Percentiles rank a stretch among this genome's conserved stretches.
Evolutionary conservation across 208 protist genomes (phyloP).

Genomic region (Leishmania guyanensis): DNA sequence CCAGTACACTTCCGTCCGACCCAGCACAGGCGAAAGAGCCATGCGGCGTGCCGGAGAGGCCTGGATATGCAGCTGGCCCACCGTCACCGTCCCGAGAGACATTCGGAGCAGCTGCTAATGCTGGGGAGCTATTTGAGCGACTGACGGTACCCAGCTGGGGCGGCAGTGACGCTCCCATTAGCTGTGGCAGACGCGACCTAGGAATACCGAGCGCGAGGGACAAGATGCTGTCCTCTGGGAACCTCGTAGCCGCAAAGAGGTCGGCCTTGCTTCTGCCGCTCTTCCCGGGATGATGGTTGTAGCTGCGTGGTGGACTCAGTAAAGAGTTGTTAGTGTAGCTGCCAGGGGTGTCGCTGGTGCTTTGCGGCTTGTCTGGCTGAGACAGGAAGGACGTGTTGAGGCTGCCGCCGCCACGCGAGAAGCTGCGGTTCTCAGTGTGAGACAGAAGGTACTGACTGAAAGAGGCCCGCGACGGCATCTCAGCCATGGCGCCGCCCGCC

Average conservation of each 20-base stretch:
- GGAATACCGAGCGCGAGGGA: constrained; percentile 40
- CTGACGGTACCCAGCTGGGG: constrained; percentile 1
- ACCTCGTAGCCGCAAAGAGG: neutral
- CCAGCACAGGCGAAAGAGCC: neutral
- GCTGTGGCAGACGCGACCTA: constrained; percentile 16
- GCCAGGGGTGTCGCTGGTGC: neutral
- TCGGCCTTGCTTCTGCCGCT: neutral
- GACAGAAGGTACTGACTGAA: constrained; percentile 40
- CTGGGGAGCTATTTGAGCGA: neutral
- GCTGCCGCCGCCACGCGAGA: constrained; percentile 18
- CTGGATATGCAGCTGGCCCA: neutral
- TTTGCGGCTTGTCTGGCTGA: neutral
- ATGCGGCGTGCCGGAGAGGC: neutral
- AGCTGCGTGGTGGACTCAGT: neutral
- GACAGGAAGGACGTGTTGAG: constrained; percentile 7
- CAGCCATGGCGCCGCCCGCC: neutral
- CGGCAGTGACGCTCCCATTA: constrained; percentile 14
- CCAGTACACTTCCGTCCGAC: constrained; percentile 18
- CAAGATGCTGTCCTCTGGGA: constrained; percentile 48
- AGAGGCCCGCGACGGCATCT: constrained; percentile 6
- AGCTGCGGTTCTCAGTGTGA: constrained; percentile 41
- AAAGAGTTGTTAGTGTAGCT: neutral
- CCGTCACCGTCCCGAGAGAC: constrained; percentile 5
- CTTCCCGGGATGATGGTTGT: neutral
- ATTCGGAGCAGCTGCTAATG: constrained; percentile 1